Conservation (phyloP, 1,284 basidiomycete species). For the Puccinia novopanici region DNA sequence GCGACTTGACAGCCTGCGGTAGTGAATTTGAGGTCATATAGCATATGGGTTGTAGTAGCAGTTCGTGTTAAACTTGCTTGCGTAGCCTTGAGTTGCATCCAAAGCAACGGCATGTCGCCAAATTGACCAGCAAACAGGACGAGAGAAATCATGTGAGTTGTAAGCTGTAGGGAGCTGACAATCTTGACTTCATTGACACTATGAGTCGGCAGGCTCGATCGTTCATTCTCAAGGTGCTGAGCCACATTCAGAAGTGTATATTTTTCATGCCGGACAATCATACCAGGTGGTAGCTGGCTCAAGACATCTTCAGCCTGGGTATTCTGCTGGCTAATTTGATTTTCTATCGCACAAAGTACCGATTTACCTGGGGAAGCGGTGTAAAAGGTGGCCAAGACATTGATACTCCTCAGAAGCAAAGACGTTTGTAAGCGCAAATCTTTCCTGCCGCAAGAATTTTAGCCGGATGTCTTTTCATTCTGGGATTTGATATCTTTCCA, state of each 20-base stretch:
- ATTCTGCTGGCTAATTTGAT: too few species aligned
- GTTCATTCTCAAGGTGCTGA: too few species aligned
- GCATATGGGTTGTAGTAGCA: slow-evolving; percentile 5
- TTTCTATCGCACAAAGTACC: slow-evolving; percentile 27
- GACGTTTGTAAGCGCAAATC: slow-evolving; percentile 28
- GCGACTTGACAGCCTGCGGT: slow-evolving; percentile 35
- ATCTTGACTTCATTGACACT: slow-evolving; percentile 36
- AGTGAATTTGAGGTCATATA: slow-evolving; percentile 12
- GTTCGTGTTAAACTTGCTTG: slow-evolving; percentile 28
- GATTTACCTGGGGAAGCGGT: slow-evolving; percentile 32
- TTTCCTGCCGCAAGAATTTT: too few species aligned
- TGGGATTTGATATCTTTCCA: slow-evolving; percentile 40
- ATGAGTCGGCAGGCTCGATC: background rate
- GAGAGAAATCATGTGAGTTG: slow-evolving; percentile 19
- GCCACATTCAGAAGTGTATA: too few species aligned
- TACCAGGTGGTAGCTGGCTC: too few species aligned
- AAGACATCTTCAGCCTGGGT: too few species aligned
- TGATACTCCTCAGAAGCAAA: slow-evolving; percentile 30
- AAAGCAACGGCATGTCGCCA: slow-evolving; percentile 35
- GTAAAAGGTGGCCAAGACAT: slow-evolving; percentile 38
- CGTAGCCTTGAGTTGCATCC: slow-evolving; percentile 26
- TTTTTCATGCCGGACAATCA: too few species aligned
- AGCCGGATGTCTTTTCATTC: background rate
- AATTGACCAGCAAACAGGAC: slow-evolving; percentile 36
- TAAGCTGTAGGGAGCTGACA: slow-evolving; percentile 28